Percentiles rank a stretch among this genome's conserved stretches.
phyloP scores from a whole-genome alignment of 2,329 filamentous ascomycete genomes.

The Fusarium albidum region DNA sequence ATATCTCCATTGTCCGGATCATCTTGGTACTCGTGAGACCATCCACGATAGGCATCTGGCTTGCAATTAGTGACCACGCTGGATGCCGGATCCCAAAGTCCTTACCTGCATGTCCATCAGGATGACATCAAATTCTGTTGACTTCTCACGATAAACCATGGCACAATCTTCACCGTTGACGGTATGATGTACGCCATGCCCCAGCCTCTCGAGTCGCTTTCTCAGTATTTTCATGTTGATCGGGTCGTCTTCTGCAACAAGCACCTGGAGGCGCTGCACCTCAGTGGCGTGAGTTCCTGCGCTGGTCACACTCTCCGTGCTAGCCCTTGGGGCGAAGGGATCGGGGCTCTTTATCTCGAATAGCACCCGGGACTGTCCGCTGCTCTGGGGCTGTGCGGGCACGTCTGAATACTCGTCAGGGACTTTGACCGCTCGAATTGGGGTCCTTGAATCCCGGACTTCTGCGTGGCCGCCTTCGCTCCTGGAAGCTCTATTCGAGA shows the following conservation, averaged over 20 bases:
- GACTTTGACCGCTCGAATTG: conserved; percentile 57
- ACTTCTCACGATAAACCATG: conserved; percentile 69
- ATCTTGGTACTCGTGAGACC: conserved; percentile 83
- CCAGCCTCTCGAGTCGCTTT: conserved; percentile 80
- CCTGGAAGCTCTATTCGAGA: conserved; percentile 26
- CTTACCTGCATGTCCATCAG: conserved; percentile 93
- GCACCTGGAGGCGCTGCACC: conserved; percentile 60
- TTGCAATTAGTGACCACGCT: conserved; percentile 1
- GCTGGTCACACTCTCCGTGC: conserved; percentile 38
- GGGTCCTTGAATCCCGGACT: conserved; percentile 55
- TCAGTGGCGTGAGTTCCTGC: conserved; percentile 30
- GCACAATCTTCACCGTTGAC: conserved; percentile 89
- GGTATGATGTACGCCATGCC: conserved; percentile 76
- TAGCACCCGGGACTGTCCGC: conserved; percentile 46
- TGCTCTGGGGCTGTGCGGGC: conserved; percentile 41
- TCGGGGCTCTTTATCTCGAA: conserved; percentile 48
- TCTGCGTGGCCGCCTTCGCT: conserved; percentile 46
- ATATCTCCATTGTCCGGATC: conserved; percentile 78
- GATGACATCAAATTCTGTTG: conserved; percentile 75
- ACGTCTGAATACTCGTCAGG: conserved; percentile 55
- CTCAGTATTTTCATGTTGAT: conserved; percentile 84
- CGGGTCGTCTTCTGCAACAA: conserved; percentile 89
- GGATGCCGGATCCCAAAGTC: conserved; percentile 4
- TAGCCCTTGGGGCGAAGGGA: conserved; percentile 6
- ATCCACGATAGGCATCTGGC: conserved; percentile 92